Conservation (phyloP, 2,329 filamentous ascomycete species). For the Chrysoporthe cubensis region DNA sequence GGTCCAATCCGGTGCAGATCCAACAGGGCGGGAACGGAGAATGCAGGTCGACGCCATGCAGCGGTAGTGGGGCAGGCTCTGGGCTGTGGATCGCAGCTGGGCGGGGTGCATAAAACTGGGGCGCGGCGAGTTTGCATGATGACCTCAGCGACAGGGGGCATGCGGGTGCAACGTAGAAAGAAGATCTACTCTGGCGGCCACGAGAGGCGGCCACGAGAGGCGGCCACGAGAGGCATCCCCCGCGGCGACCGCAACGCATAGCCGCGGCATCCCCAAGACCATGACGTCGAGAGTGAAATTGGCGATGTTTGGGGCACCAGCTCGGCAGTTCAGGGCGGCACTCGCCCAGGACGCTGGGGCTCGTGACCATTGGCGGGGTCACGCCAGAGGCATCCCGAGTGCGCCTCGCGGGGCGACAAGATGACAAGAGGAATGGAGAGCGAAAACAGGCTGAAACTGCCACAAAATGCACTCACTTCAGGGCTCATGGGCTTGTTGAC, state of each 20-base stretch:
- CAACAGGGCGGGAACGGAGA: constrained; percentile 7
- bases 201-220: neutral
- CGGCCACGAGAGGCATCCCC: neutral
- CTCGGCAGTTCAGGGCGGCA: constrained; percentile 22
- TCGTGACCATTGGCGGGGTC: constrained; percentile 29
- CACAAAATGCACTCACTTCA: constrained; percentile 69
- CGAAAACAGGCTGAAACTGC: constrained; percentile 17
- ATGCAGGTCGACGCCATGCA: constrained; percentile 24
- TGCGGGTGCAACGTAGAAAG: constrained; percentile 8
- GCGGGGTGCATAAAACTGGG: constrained; percentile 27
- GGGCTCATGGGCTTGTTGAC: constrained; percentile 99
- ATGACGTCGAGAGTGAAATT: constrained; percentile 29
- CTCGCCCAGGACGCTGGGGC: constrained; percentile 16
- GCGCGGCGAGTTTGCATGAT: constrained; percentile 20
- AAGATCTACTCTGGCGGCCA: neutral
- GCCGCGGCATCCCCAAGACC: neutral
- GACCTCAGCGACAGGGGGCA: constrained; percentile 25
- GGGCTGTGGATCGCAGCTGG: constrained; percentile 17
- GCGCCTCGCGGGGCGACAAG: neutral
- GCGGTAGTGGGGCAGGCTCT: constrained; percentile 10
- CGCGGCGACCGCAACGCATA: neutral
- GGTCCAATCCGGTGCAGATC: constrained; percentile 2
- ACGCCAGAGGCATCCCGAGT: neutral
- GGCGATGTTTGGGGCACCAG: constrained; percentile 5
- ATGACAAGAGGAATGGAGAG: neutral